Evolutionary conservation across 495 filamentous ascomycete species (phyloP).

Genomic region (Penicillium paxilli): DNA sequence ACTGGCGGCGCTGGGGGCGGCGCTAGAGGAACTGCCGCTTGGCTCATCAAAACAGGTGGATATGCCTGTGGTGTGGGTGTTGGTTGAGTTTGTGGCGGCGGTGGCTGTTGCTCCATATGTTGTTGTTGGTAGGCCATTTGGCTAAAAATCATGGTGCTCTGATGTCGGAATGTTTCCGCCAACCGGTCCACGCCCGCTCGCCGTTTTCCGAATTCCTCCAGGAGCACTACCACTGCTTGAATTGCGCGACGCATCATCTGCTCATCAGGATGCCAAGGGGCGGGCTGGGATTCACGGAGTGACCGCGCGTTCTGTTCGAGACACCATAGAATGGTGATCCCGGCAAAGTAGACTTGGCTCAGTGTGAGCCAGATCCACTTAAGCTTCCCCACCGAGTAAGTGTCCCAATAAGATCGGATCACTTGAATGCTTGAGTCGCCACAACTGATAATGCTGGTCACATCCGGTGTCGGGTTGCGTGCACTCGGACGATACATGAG

Average conservation of each 20-base stretch:
- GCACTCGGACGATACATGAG: conserved; percentile 52
- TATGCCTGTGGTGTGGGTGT: conserved; percentile 20
- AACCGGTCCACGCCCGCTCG: conserved; percentile 48
- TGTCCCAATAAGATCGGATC: conserved; percentile 51
- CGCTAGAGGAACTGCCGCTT: conserved; percentile 20
- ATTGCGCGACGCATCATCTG: conserved; percentile 47
- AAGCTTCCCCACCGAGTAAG: conserved; percentile 48
- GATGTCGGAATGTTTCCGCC: conserved; percentile 45
- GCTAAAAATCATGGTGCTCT: conserved; percentile 49
- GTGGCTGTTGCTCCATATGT: conserved; percentile 15
- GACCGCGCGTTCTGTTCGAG: conserved; percentile 48
- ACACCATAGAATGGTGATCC: conserved; percentile 51
- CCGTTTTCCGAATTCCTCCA: conserved; percentile 50
- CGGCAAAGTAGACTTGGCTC: conserved; percentile 53
- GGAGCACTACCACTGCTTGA: conserved; percentile 46
- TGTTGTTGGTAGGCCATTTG: conserved; percentile 44
- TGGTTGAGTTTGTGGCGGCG: conserved; percentile 22
- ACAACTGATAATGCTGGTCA: conserved; percentile 46
- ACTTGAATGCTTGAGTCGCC: conserved; percentile 51
- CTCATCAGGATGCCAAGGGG: conserved; percentile 46
- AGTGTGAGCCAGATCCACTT: conserved; percentile 58
- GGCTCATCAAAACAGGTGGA: conserved; percentile 4
- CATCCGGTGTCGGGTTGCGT: conserved; percentile 45
- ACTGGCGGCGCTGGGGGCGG: conserved; percentile 35
- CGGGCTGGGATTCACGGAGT: conserved; percentile 37